Conservation (phyloP, 1,139 yeast species). For the Meyerozyma carpophila region DNA sequence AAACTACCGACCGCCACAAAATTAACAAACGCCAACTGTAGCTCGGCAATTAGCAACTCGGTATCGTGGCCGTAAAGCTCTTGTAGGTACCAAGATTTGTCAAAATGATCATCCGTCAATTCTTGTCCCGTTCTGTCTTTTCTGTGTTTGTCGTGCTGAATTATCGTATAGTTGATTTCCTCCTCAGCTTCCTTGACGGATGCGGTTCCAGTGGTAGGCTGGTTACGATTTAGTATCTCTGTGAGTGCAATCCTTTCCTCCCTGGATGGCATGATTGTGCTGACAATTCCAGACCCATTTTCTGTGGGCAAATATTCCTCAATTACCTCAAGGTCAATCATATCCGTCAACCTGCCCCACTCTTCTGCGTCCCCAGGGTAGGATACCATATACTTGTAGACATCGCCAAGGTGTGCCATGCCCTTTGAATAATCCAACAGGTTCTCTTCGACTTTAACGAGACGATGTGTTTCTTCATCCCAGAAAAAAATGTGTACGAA, state of each 20-base stretch:
- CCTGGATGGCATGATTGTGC: constrained; percentile 22
- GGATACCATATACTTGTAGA: constrained; percentile 17
- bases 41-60: constrained; percentile 20
- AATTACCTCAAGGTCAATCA: constrained; percentile 17
- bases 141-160: constrained; percentile 14
- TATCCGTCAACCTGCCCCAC: constrained; percentile 15
- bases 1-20: constrained; percentile 24
- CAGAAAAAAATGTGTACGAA: constrained; percentile 10
- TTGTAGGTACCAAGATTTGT: constrained; percentile 25
- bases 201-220: constrained; percentile 4
- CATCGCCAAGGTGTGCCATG: constrained; percentile 13
- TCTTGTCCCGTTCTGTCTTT: constrained; percentile 3
- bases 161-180: constrained; percentile 20
- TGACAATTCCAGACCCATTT: constrained; percentile 5
- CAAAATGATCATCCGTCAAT: constrained; percentile 18
- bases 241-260: constrained; percentile 22
- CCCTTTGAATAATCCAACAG: constrained; percentile 10
- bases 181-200: constrained; percentile 7
- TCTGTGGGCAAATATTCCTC: constrained; percentile 16
- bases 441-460: constrained; percentile 4
- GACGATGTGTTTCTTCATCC: constrained; percentile 2
- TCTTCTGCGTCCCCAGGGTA: constrained; percentile 16
- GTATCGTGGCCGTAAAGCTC: constrained; percentile 17
- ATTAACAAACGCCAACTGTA: constrained; percentile 20
- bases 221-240: constrained; percentile 11